Evolutionary conservation across 2,329 filamentous ascomycete species (phyloP).

Genomic region (Trichoderma oligosporum): DNA sequence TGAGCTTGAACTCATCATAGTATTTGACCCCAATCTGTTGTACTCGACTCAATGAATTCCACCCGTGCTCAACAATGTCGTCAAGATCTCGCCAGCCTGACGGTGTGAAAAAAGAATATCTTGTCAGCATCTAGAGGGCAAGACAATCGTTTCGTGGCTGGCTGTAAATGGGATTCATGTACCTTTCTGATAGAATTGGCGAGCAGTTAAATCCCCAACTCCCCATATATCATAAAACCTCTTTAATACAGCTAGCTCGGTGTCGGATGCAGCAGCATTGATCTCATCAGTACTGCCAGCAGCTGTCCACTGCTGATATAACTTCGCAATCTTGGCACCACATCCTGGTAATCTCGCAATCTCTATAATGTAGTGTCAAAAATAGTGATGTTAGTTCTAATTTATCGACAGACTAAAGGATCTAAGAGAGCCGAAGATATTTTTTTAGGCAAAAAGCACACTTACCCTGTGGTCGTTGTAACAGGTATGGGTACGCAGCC

Average conservation of each 20-base stretch:
- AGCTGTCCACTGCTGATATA: slow-evolving; percentile 71
- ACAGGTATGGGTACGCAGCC: slow-evolving; percentile 67
- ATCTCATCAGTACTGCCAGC: slow-evolving; percentile 61
- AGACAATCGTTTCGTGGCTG: too few relatives aligned
- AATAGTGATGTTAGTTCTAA: not conserved
- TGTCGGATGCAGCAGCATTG: slow-evolving; percentile 59
- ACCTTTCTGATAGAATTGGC: slow-evolving; percentile 71
- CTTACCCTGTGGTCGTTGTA: slow-evolving; percentile 42
- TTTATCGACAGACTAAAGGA: not conserved
- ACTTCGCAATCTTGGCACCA: slow-evolving; percentile 69
- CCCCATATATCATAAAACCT: slow-evolving; percentile 86
- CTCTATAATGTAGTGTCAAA: slow-evolving; percentile 33
- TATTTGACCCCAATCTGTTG: slow-evolving; percentile 95
- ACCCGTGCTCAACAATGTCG: slow-evolving; percentile 79
- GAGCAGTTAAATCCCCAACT: slow-evolving; percentile 77
- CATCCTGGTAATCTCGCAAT: slow-evolving; percentile 68
- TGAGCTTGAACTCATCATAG: slow-evolving; percentile 76
- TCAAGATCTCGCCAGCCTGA: slow-evolving; percentile 75
- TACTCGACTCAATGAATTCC: slow-evolving; percentile 68
- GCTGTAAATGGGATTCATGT: not conserved
- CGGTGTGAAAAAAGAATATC: not conserved
- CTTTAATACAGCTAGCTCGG: slow-evolving; percentile 60
- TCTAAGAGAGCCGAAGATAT: not conserved
- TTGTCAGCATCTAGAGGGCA: not conserved
- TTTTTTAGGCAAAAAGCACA: not conserved